phyloP scores from a whole-genome alignment of 2,329 filamentous ascomycete species.

The Fusarium torulosum region DNA sequence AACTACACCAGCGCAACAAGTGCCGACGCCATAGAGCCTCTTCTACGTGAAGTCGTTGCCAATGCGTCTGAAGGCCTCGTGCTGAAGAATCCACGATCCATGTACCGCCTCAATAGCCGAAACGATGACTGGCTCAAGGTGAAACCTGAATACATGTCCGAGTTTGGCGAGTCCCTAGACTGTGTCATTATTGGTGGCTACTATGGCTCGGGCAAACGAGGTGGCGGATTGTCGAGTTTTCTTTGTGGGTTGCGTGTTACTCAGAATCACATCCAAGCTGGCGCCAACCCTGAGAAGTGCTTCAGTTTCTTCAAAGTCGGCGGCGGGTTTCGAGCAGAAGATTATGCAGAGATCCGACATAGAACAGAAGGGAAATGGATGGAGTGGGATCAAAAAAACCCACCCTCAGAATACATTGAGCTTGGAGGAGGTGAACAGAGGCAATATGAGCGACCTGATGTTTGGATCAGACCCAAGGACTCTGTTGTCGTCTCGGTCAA shows the following conservation, averaged over 20 bases:
- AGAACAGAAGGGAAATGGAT: constrained; percentile 92
- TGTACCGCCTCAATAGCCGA: constrained; percentile 87
- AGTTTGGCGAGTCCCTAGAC: constrained; percentile 94
- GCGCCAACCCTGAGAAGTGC: constrained; percentile 77
- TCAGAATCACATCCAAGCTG: constrained; percentile 71
- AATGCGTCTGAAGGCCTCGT: constrained; percentile 92
- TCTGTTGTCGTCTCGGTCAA: constrained; percentile 92
- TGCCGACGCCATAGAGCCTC: constrained; percentile 80
- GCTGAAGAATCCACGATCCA: constrained; percentile 90
- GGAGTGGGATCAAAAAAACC: constrained; percentile 82
- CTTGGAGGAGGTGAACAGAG: constrained; percentile 79
- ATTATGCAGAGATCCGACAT: constrained; percentile 86
- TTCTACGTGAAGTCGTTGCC: constrained; percentile 84
- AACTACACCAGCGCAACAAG: constrained; percentile 74
- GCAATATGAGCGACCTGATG: constrained; percentile 84
- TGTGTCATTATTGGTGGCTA: constrained; percentile 92
- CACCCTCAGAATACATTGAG: constrained; percentile 83
- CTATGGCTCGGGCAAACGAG: constrained; percentile 87
- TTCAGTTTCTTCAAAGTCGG: constrained; percentile 98
- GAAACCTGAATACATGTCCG: constrained; percentile 98
- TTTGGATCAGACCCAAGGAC: constrained; percentile 92
- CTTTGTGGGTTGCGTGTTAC: constrained; percentile 88
- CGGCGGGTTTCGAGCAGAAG: constrained; percentile 87
- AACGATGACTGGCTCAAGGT: constrained; percentile 99
- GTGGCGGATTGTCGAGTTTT: constrained; percentile 86